Percentiles rank a stretch among this genome's conserved stretches.
These are phyloP conservation scores for Vigna unguiculata DNA, from an alignment of 306 rosid species.

Conservation along the genomic window DNA sequence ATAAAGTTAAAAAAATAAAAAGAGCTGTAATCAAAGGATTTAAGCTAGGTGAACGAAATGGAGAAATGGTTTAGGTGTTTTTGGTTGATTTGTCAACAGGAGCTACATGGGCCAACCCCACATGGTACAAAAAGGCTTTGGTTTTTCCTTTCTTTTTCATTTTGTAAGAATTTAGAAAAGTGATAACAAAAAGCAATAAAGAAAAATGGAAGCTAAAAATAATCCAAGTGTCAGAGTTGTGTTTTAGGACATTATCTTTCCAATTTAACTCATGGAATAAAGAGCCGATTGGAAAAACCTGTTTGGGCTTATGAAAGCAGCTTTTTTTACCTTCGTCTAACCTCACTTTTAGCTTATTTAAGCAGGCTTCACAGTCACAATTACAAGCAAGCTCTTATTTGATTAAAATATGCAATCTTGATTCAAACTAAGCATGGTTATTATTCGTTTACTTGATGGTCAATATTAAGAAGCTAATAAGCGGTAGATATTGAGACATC, in stretches of 20 bases:
- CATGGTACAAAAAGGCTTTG: not conserved
- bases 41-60: slow-evolving; percentile 1
- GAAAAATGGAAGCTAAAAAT: slow-evolving; percentile 16
- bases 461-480: slow-evolving; percentile 23
- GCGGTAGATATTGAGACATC: slow-evolving; percentile 7
- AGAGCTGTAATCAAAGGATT: not conserved
- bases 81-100: not conserved
- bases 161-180: too few species aligned
- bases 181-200: not conserved
- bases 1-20: not conserved
- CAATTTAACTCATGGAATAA: not conserved
- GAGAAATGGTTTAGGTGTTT: slow-evolving; percentile 18
- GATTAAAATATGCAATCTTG: slow-evolving; percentile 10
- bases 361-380: not conserved
- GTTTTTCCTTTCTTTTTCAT: too few species aligned
- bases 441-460: not conserved
- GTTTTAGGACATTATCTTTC: not conserved
- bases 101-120: not conserved
- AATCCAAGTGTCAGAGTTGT: slow-evolving; percentile 15
- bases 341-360: not conserved
- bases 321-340: too few species aligned
- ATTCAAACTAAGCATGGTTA: slow-evolving; percentile 16
- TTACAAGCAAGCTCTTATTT: not conserved
- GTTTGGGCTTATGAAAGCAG: not conserved
- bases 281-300: not conserved